Conservation (phyloP, 2,329 filamentous ascomycete genomes). For the Colletotrichum sp. region DNA sequence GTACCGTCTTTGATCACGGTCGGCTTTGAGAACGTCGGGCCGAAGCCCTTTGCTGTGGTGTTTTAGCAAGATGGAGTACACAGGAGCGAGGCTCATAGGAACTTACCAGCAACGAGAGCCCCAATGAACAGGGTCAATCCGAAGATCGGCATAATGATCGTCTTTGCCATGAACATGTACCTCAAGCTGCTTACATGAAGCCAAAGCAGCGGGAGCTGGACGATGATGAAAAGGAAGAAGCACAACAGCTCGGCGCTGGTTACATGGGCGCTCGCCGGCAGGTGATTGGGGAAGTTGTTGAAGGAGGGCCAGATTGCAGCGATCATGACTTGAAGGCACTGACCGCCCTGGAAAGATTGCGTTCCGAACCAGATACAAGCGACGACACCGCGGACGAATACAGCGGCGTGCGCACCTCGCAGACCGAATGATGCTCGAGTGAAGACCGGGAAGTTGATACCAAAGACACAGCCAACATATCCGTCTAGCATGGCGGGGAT, state of each 20-base stretch:
- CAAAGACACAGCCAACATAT: constrained; percentile 29
- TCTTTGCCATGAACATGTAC: constrained; percentile 27
- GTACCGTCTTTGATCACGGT: constrained; percentile 21
- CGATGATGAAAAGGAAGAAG: constrained; percentile 32
- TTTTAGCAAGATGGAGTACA: background rate
- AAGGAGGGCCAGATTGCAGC: constrained; percentile 46
- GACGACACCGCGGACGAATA: constrained; percentile 38
- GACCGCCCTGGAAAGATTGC: constrained; percentile 33
- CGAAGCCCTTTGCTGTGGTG: constrained; percentile 17
- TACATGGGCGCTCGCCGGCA: constrained; percentile 40
- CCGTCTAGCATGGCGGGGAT: constrained; percentile 22
- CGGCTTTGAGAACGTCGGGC: constrained; percentile 25
- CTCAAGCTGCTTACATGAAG: constrained; percentile 9
- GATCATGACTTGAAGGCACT: constrained; percentile 35
- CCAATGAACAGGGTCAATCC: constrained; percentile 26
- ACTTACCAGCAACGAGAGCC: constrained; percentile 18
- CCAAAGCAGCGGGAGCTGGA: constrained; percentile 28
- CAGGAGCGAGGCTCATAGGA: rapidly evolving
- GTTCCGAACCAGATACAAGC: constrained; percentile 42
- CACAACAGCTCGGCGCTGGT: constrained; percentile 24
- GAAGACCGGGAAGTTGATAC: constrained; percentile 33
- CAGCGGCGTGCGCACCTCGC: constrained; percentile 30
- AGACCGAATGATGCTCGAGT: constrained; percentile 33
- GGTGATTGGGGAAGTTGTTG: constrained; percentile 42
- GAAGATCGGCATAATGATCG: constrained; percentile 24